Conservation (phyloP, 2,329 filamentous ascomycete species). For the Cercospora berteroae region DNA sequence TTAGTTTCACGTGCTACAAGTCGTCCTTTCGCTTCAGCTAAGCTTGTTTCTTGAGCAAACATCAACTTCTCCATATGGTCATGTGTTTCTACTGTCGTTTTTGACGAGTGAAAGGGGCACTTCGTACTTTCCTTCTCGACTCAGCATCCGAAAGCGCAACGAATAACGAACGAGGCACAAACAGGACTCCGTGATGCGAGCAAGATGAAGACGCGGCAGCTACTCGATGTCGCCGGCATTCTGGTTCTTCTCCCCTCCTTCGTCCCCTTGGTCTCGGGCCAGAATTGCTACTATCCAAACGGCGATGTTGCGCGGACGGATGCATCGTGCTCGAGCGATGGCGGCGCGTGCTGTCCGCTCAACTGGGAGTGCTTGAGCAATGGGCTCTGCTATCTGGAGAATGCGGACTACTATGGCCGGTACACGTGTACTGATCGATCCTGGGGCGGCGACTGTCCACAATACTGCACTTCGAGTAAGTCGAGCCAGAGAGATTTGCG, state of each 20-base stretch:
- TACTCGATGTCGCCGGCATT: constrained; percentile 5
- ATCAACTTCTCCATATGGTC: not conserved
- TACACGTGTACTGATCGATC: constrained; percentile 38
- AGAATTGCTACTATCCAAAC: constrained; percentile 41
- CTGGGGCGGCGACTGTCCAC: constrained; percentile 34
- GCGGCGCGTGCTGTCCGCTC: constrained; percentile 37
- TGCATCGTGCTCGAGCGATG: constrained; percentile 29
- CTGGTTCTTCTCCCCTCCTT: constrained; percentile 17
- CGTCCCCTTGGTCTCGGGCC: constrained; percentile 16
- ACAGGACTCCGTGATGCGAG: constrained; percentile 3
- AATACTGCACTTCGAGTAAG: constrained; percentile 34
- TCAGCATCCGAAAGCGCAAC: not conserved
- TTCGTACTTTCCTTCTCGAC: not conserved
- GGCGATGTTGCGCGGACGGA: constrained; percentile 31
- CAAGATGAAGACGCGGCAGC: not conserved
- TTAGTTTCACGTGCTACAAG: constrained; percentile 15
- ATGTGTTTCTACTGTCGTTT: not conserved
- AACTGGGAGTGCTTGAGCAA: constrained; percentile 38
- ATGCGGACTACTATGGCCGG: constrained; percentile 32
- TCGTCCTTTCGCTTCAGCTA: not conserved
- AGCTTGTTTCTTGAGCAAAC: constrained; percentile 16
- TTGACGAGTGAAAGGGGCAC: not conserved
- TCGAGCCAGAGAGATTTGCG: not conserved
- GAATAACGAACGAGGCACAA: not conserved
- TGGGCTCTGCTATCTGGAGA: constrained; percentile 35